Evolutionary conservation across 352 stramenopile genomes (phyloP).

Genomic region (Pythium aristosporum): DNA sequence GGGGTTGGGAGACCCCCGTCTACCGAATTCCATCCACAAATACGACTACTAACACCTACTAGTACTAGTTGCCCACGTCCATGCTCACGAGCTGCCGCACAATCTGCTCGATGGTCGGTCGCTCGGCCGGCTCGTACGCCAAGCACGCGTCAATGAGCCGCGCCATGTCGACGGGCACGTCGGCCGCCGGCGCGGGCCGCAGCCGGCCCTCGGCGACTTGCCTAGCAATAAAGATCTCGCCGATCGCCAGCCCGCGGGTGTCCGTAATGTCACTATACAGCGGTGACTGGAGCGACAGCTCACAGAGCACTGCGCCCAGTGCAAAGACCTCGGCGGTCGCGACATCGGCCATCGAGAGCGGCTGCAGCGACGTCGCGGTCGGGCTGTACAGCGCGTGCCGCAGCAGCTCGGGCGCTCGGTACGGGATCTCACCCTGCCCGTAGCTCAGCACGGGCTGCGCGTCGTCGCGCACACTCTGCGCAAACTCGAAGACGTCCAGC

Average conservation of each 20-base stretch:
- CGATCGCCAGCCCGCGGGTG: slow-evolving; percentile 51
- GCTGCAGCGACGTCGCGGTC: not conserved
- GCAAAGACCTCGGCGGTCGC: slow-evolving; percentile 62
- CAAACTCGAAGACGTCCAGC: slow-evolving; percentile 76
- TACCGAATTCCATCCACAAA: too few species aligned
- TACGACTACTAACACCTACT: not conserved
- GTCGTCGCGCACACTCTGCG: slow-evolving; percentile 44
- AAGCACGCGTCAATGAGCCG: slow-evolving; percentile 44
- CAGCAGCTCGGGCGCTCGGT: slow-evolving; percentile 60
- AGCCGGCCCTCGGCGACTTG: slow-evolving; percentile 46
- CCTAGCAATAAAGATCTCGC: slow-evolving; percentile 60
- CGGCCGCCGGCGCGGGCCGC: slow-evolving; percentile 38
- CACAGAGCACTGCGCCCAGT: slow-evolving; percentile 71
- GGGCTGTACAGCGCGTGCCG: not conserved
- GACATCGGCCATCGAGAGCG: slow-evolving; percentile 1
- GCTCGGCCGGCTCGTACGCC: slow-evolving; percentile 44
- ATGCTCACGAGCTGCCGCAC: slow-evolving; percentile 25
- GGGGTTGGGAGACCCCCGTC: too few species aligned
- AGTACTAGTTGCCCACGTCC: not conserved
- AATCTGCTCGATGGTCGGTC: slow-evolving; percentile 44
- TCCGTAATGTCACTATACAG: slow-evolving; percentile 46
- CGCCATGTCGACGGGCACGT: slow-evolving; percentile 47
- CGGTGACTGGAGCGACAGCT: slow-evolving; percentile 49
- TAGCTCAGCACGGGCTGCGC: slow-evolving; percentile 41
- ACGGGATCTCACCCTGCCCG: slow-evolving; percentile 56